A percentile compares a stretch with the other conserved stretches of the same genome.
Evolutionary conservation across 495 filamentous ascomycete genomes (phyloP).

Genomic region (Trichodelitschia bisporula): DNA sequence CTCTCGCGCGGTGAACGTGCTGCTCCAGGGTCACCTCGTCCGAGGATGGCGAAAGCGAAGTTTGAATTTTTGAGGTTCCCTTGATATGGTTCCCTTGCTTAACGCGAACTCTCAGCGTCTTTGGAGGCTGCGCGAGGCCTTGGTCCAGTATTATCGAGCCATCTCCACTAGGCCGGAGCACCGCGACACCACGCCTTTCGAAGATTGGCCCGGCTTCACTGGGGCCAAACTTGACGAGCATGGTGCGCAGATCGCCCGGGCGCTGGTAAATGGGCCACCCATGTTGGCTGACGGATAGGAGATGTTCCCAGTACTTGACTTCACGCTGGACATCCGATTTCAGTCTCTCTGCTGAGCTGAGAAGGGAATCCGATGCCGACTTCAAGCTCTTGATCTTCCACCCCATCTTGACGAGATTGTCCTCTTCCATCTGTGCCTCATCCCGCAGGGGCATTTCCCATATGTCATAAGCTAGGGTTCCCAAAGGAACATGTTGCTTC

Average conservation of each 20-base stretch:
- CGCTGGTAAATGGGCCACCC: slow-evolving; percentile 64
- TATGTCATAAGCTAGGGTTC: slow-evolving; percentile 49
- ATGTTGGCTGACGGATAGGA: slow-evolving; percentile 51
- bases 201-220: slow-evolving; percentile 57
- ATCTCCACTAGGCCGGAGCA: slow-evolving; percentile 45
- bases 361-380: slow-evolving; percentile 43
- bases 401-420: slow-evolving; percentile 38
- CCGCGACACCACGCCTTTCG: slow-evolving; percentile 50
- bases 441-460: slow-evolving; percentile 24
- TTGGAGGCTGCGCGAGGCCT: slow-evolving; percentile 30
- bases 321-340: slow-evolving; percentile 55
- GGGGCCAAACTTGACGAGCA: slow-evolving; percentile 79
- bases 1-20: slow-evolving; percentile 53
- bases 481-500: slow-evolving; percentile 35
- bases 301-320: slow-evolving; percentile 67
- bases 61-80: slow-evolving; percentile 27
- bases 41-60: slow-evolving; percentile 7
- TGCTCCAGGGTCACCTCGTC: slow-evolving; percentile 26
- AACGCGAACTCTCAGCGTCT: slow-evolving; percentile 38
- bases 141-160: slow-evolving; percentile 53
- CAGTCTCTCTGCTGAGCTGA: slow-evolving; percentile 46
- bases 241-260: slow-evolving; percentile 42
- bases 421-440: slow-evolving; percentile 28
- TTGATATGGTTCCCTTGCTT: slow-evolving; percentile 18
- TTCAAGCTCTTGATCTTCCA: slow-evolving; percentile 59